Base-by-base conservation (phyloP, 2,329 filamentous ascomycete genomes). In the Claviceps cyperi region DNA sequence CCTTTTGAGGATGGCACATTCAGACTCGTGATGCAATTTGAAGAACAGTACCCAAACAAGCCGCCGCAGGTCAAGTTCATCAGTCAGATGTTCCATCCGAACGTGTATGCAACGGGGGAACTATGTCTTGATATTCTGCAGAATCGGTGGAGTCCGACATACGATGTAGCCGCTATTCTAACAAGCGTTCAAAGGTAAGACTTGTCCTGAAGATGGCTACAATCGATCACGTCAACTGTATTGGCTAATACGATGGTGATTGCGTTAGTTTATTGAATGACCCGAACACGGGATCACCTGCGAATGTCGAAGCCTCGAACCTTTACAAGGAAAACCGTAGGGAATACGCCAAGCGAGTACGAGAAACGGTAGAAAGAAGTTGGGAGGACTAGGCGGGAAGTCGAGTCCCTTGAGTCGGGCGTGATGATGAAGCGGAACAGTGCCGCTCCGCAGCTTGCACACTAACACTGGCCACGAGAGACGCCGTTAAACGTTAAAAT, bases 1-100 rank as follows among this genome's bases (percentile, higher is more conserved):
- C 91, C 92, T 1, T 98, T 97, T 62, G 92, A 98, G 69, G 92
- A 98, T 67, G 92, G 92, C 55, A 98, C 92, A 21, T 98, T 98
- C 67, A 78, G 91, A 57, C 82, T 98, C 11, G 90, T 97, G 48
- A 97, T 98, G 91, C 89, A 96, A 64, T 98, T 98, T 60, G 92
- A 97, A 65, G 92, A 98, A 67, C 90, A 95, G 62, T 98, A 98
- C 61, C 92, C 92, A 32, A 98, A 97, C 71, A 97, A 97, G 67
- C 92, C 92, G 5, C 92, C 92, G 0, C 86, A 89, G 36, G 92
- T 97, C 70, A 97, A 97, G 65, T 98, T 98, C 66, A 94, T 98
- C 66, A 94, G 87, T 68, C 82, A 92, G 66, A 98, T 98, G 92
- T 98, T 98, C 68, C 92, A 98, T 61, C 92, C 92, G 17, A 98